phyloP scores from a whole-genome alignment of 106 monocot genomes.

The Iris macrosiphon region DNA sequence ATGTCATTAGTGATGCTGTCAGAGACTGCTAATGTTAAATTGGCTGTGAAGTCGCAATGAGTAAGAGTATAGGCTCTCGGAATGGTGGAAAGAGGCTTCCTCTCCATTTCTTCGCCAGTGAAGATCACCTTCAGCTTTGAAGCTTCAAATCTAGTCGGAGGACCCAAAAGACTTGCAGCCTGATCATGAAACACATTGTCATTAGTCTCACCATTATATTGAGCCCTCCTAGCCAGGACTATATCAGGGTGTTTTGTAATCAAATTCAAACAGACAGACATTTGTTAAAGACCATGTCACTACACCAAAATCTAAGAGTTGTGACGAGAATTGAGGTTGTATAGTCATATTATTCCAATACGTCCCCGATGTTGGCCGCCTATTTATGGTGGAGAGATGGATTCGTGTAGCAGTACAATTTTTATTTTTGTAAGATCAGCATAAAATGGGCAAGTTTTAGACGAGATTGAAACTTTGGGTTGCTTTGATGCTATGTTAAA shows the following conservation, averaged over 20 bases:
- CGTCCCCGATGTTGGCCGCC: too few relatives aligned
- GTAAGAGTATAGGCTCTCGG: conserved; percentile 83
- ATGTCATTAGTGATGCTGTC: conserved; percentile 49
- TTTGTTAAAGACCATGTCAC: not conserved
- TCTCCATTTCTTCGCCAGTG: conserved; percentile 47
- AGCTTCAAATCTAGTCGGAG: conserved; percentile 79
- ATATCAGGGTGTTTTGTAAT: not conserved
- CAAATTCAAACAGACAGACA: not conserved
- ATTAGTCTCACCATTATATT: not conserved
- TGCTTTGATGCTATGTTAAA: too few relatives aligned
- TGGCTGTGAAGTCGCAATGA: conserved; percentile 91
- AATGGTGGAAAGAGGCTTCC: conserved; percentile 20
- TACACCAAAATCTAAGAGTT: not conserved
- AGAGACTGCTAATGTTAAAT: conserved; percentile 71
- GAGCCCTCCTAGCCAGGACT: not conserved
- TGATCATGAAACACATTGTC: conserved; percentile 19
- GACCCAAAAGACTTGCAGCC: conserved; percentile 68
- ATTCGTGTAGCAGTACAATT: too few relatives aligned
- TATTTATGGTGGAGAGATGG: too few relatives aligned
- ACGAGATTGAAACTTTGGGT: too few relatives aligned
- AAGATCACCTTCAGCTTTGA: conserved; percentile 83
- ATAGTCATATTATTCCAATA: too few relatives aligned
- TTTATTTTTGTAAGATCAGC: too few relatives aligned
- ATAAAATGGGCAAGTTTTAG: too few relatives aligned
- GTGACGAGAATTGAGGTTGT: too few relatives aligned